A percentile compares a stretch with the other conserved stretches of the same genome.
Conservation (phyloP, 257 asterid genomes). For the Scutellaria minor region DNA sequence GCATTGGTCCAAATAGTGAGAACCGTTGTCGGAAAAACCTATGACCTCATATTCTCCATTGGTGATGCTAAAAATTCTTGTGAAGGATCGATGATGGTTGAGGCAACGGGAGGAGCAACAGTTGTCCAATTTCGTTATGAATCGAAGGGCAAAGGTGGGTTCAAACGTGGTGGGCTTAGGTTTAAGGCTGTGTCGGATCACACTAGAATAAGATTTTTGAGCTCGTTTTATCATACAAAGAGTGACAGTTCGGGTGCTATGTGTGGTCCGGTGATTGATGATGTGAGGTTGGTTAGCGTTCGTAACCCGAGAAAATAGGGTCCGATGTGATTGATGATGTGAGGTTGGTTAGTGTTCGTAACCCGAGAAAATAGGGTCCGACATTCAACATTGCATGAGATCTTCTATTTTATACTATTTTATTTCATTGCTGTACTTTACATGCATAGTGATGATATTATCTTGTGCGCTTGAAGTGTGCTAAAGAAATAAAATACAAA, state of each 20-base stretch:
- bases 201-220: constrained; percentile 69
- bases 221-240: constrained; percentile 70
- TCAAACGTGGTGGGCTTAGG: constrained; percentile 54
- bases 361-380: not conserved
- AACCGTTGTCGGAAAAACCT: constrained; percentile 47
- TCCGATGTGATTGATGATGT: constrained; percentile 66
- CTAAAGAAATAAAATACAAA: not conserved
- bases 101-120: constrained; percentile 58
- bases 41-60: constrained; percentile 53
- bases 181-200: constrained; percentile 48
- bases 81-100: constrained; percentile 76
- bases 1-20: constrained; percentile 56
- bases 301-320: constrained; percentile 27
- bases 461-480: not conserved
- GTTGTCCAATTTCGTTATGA: constrained; percentile 53
- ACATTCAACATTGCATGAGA: not conserved
- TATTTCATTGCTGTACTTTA: not conserved
- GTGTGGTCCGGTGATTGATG: constrained; percentile 88
- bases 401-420: not conserved
- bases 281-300: constrained; percentile 60
- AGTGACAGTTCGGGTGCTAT: constrained; percentile 69
- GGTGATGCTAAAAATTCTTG: constrained; percentile 79
- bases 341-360: constrained; percentile 51
- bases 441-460: not conserved
- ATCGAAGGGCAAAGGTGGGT: constrained; percentile 72